These are phyloP conservation scores for Tetraselmis striata DNA, from an alignment of 139 green algal species.

Conservation along the genomic window DNA sequence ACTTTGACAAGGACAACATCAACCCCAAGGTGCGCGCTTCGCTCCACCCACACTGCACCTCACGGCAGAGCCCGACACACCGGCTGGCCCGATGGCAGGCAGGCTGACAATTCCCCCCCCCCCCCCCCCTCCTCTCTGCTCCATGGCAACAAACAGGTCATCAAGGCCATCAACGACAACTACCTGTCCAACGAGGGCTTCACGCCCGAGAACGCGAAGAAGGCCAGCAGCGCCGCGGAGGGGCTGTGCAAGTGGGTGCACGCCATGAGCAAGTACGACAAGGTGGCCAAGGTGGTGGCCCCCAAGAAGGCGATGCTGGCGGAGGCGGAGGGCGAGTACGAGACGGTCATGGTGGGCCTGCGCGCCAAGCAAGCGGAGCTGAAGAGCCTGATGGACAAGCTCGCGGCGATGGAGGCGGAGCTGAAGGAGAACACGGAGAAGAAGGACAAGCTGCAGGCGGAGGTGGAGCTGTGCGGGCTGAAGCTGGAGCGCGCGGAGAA, in stretches of 20 bases:
- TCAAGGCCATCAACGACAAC: constrained; percentile 45
- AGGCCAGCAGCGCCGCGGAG: constrained; percentile 51
- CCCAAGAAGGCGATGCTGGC: constrained; percentile 67
- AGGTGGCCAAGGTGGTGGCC: constrained; percentile 65
- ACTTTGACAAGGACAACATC: constrained; percentile 71
- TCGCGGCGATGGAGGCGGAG: constrained; percentile 61
- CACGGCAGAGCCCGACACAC: no score
- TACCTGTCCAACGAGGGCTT: constrained; percentile 65
- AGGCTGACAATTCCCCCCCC: no score
- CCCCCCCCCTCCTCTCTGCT: no score
- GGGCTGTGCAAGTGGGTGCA: constrained; percentile 75
- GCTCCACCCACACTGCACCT: no score
- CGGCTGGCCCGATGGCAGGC: no score
- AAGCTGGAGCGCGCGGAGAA: constrained; percentile 68
- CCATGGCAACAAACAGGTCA: no score
- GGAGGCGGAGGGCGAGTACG: constrained; percentile 56
- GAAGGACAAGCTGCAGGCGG: constrained; percentile 58
- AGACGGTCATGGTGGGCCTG: constrained; percentile 64
- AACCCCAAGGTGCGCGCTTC: constrained; percentile 22
- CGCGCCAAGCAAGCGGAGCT: constrained; percentile 65
- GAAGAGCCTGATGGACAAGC: constrained; percentile 52
- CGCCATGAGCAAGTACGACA: constrained; percentile 73
- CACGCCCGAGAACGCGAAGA: constrained; percentile 62
- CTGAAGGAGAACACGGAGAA: constrained; percentile 54
- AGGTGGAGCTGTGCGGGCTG: constrained; percentile 64